Conservation (phyloP, 192 early-diverging fungal genomes). For the Coemansia sp. region DNA sequence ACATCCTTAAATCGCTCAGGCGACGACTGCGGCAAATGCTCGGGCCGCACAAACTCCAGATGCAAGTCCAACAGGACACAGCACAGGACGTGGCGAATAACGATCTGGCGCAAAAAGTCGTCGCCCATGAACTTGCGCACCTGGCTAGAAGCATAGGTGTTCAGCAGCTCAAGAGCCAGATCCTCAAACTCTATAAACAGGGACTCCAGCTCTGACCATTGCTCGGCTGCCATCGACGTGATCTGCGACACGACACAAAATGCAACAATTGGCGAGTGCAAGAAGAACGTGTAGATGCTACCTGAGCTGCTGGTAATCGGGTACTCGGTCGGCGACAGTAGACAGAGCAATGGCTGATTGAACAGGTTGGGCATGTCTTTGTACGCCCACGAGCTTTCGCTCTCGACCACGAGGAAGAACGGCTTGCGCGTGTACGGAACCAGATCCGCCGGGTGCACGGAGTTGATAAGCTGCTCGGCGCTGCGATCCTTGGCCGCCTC, state of each 20-base stretch:
- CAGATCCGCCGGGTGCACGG: conserved; percentile 88
- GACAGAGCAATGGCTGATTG: conserved; percentile 81
- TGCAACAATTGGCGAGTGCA: conserved; percentile 89
- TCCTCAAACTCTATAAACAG: conserved; percentile 39
- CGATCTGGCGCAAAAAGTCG: conserved; percentile 90
- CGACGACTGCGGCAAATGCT: conserved; percentile 41
- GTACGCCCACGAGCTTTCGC: conserved; percentile 86
- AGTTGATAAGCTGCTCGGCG: conserved; percentile 66
- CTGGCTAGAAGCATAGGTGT: conserved; percentile 13
- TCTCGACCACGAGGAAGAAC: conserved; percentile 93
- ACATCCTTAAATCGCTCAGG: conserved; percentile 31
- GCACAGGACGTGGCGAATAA: conserved; percentile 82
- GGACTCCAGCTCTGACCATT: conserved; percentile 33
- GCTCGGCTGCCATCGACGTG: conserved; percentile 13
- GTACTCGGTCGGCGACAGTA: conserved; percentile 90
- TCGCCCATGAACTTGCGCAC: conserved; percentile 81
- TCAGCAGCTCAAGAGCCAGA: conserved; percentile 24
- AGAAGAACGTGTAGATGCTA: conserved; percentile 92
- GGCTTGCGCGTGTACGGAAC: conserved; percentile 95
- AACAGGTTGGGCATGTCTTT: conserved; percentile 87
- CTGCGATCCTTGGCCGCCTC: conserved; percentile 38
- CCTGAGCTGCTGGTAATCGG: conserved; percentile 76
- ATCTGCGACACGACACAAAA: conserved; percentile 70
- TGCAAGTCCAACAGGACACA: conserved; percentile 73
- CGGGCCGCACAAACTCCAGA: conserved; percentile 27